Evolutionary conservation across 1,139 yeast species (phyloP).

Genomic region (Diutina mesorugosa): DNA sequence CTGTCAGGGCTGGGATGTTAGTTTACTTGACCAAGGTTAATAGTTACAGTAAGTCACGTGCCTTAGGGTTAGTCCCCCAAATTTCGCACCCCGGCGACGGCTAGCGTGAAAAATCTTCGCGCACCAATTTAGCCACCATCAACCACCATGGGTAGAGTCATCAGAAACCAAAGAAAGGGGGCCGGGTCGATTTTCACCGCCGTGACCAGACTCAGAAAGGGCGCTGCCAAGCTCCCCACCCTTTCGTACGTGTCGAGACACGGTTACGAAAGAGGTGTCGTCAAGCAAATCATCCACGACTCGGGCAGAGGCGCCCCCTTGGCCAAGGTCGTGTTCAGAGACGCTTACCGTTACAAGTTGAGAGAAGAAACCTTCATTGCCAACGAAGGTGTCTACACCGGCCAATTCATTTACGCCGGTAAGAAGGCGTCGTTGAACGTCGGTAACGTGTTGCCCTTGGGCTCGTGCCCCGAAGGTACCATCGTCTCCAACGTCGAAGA

Average conservation of each 20-base stretch:
- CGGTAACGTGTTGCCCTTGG: conserved; percentile 96
- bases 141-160: conserved; percentile 77
- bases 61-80: not conserved
- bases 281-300: conserved; percentile 97
- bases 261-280: conserved; percentile 99
- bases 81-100: not conserved
- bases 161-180: conserved; percentile 99
- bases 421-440: conserved; percentile 95
- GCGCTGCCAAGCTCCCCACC: conserved; percentile 99
- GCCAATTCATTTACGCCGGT: conserved; percentile 98
- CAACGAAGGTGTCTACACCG: conserved; percentile 99
- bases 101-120: conserved; percentile 1
- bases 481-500: conserved; percentile 97
- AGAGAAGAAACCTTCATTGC: conserved; percentile 99
- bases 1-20: too few relatives aligned
- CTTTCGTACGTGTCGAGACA: conserved; percentile 99
- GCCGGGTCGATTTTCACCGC: conserved; percentile 99
- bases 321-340: conserved; percentile 98
- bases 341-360: conserved; percentile 96
- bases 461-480: conserved; percentile 98
- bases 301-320: conserved; percentile 99
- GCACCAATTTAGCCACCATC: not conserved
- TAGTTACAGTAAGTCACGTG: not conserved
- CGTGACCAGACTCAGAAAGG: conserved; percentile 99
- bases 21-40: too few relatives aligned